phyloP scores from a whole-genome alignment of 805 yeast genomes.

The Metahyphopichia silvanorum region DNA sequence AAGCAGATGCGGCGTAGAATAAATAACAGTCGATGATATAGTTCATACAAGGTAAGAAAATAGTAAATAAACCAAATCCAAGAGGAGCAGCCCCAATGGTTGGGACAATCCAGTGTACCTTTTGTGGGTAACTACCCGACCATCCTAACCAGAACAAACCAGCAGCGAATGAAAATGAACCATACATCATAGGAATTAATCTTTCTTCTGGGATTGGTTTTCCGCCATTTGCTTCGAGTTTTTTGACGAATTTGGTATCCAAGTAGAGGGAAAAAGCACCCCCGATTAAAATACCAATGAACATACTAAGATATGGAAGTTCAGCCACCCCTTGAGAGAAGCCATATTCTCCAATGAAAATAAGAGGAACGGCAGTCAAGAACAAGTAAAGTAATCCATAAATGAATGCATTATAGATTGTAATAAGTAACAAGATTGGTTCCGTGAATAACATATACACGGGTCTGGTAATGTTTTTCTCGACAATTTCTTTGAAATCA shows the following conservation, averaged over 20 bases:
- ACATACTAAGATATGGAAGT: constrained; percentile 76
- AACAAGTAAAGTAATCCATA: constrained; percentile 46
- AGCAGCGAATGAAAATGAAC: constrained; percentile 66
- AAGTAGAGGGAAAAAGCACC: constrained; percentile 48
- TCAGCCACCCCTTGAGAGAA: constrained; percentile 61
- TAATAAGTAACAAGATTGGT: constrained; percentile 41
- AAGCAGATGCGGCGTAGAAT: constrained; percentile 57
- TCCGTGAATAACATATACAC: constrained; percentile 35
- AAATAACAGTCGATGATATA: constrained; percentile 62
- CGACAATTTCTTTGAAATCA: constrained; percentile 28
- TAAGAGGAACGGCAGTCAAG: constrained; percentile 42
- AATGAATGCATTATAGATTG: constrained; percentile 48
- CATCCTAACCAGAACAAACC: constrained; percentile 87
- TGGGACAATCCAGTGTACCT: constrained; percentile 78
- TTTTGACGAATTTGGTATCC: constrained; percentile 56
- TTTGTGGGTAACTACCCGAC: constrained; percentile 73
- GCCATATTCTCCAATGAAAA: constrained; percentile 55
- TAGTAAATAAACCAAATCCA: constrained; percentile 48
- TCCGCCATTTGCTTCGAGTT: constrained; percentile 31
- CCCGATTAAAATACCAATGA: constrained; percentile 65
- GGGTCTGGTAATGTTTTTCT: constrained; percentile 37
- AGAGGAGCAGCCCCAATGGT: constrained; percentile 41
- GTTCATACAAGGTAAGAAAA: constrained; percentile 58
- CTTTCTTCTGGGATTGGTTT: constrained; percentile 74
- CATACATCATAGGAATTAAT: constrained; percentile 70